These are phyloP conservation scores for Rossbeevera mucosa DNA, from an alignment of 768 basidiomycete species.

Conservation along the genomic window DNA sequence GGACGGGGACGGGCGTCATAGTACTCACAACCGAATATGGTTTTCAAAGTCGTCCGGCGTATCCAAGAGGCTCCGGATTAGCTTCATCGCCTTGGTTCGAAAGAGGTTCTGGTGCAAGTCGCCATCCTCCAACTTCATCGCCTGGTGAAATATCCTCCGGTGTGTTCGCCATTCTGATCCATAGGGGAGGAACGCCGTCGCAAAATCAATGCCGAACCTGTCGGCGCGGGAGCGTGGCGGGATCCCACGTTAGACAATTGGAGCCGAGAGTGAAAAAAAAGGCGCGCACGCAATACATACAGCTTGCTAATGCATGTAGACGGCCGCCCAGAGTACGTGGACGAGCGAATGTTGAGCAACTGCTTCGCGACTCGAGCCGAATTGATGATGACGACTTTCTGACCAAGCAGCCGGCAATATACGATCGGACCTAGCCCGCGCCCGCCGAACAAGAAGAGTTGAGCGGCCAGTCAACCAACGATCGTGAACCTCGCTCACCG, in stretches of 20 bases:
- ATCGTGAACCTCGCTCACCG: constrained; percentile 9
- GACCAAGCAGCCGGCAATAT: constrained; percentile 25
- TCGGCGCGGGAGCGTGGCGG: neutral
- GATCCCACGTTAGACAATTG: neutral
- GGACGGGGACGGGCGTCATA: no score
- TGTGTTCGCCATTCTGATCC: constrained; percentile 28
- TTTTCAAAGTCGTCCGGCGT: constrained; percentile 22
- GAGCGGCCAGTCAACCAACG: neutral
- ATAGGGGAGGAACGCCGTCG: constrained; percentile 27
- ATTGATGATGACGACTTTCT: constrained; percentile 25
- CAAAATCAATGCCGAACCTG: constrained; percentile 29
- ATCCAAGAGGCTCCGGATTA: constrained; percentile 20
- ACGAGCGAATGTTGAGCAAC: constrained; percentile 29
- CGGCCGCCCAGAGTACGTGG: constrained; percentile 28
- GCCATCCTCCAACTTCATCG: constrained; percentile 18
- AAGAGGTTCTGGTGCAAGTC: constrained; percentile 22
- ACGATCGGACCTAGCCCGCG: constrained; percentile 25
- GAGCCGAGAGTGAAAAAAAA: neutral
- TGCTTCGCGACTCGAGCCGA: constrained; percentile 24
- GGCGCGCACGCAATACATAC: constrained; percentile 6
- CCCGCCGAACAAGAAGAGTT: neutral
- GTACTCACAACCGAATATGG: constrained; percentile 22
- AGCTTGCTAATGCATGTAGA: constrained; percentile 18
- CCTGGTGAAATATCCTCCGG: constrained; percentile 27
- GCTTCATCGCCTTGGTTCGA: constrained; percentile 17